These are phyloP conservation scores for Blastobotrys terrestris DNA, from an alignment of 805 yeast genomes.

Conservation along the genomic window DNA sequence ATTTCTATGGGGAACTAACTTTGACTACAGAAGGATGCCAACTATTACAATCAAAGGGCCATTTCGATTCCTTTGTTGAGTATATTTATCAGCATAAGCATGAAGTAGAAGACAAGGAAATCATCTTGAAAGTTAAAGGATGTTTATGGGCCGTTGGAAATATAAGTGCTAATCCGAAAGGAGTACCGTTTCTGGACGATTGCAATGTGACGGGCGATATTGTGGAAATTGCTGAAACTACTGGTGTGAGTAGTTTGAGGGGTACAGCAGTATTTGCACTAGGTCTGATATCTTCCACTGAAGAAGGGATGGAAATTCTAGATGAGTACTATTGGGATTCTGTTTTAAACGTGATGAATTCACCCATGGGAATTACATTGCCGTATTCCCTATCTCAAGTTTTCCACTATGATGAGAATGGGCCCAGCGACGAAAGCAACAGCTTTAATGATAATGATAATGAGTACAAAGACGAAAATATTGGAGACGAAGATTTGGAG, in stretches of 20 bases:
- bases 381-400: slow-evolving; percentile 30
- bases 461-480: neutral
- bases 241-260: slow-evolving; percentile 53
- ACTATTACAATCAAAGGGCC: slow-evolving; percentile 47
- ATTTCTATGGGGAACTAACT: slow-evolving; percentile 75
- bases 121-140: slow-evolving; percentile 51
- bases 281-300: slow-evolving; percentile 66
- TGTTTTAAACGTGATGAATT: slow-evolving; percentile 38
- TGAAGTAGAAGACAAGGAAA: slow-evolving; percentile 31
- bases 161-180: slow-evolving; percentile 66
- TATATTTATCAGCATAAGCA: slow-evolving; percentile 23
- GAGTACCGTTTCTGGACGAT: slow-evolving; percentile 54
- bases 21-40: slow-evolving; percentile 75
- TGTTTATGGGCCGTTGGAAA: slow-evolving; percentile 84
- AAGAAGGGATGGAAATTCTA: slow-evolving; percentile 75
- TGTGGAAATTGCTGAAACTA: slow-evolving; percentile 40
- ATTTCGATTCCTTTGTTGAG: slow-evolving; percentile 29
- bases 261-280: slow-evolving; percentile 74
- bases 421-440: neutral
- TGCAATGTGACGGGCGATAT: slow-evolving; percentile 49
- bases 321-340: slow-evolving; percentile 77
- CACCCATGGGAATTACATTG: slow-evolving; percentile 36
- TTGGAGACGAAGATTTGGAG: slow-evolving; percentile 8
- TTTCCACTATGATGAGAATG: neutral
- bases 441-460: neutral